phyloP scores from a whole-genome alignment of 1,284 basidiomycete genomes.

The Microstroma glucosiphilum region DNA sequence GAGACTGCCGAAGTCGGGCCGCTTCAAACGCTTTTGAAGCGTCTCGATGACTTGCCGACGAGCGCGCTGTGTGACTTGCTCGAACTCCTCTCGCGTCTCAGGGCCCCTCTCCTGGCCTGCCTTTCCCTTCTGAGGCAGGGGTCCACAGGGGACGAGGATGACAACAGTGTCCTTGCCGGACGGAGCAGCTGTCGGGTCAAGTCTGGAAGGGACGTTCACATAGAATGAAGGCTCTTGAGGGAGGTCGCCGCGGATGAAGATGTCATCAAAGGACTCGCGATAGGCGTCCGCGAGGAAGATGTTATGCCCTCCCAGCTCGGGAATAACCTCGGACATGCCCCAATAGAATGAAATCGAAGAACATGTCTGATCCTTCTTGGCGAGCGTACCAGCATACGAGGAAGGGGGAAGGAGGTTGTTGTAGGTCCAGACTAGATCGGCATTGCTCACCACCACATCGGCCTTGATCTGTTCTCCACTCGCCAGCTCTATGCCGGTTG shows the following conservation, averaged over 20 bases:
- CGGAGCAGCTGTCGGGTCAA: slow-evolving; percentile 51
- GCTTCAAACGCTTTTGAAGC: slow-evolving; percentile 37
- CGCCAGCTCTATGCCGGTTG: slow-evolving; percentile 53
- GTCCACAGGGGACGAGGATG: slow-evolving; percentile 52
- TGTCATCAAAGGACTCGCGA: slow-evolving; percentile 56
- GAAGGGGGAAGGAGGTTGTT: slow-evolving; percentile 52
- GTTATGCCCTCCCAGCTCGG: slow-evolving; percentile 55
- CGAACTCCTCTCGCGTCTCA: slow-evolving; percentile 26
- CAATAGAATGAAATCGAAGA: slow-evolving; percentile 58
- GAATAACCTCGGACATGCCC: slow-evolving; percentile 54
- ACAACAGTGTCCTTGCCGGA: slow-evolving; percentile 51
- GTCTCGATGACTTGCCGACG: slow-evolving; percentile 37
- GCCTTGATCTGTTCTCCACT: slow-evolving; percentile 53
- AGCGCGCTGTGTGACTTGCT: slow-evolving; percentile 20
- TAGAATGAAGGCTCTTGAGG: slow-evolving; percentile 58
- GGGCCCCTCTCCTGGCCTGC: slow-evolving; percentile 25
- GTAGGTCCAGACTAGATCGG: slow-evolving; percentile 56
- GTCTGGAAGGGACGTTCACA: slow-evolving; percentile 56
- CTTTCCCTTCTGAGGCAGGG: slow-evolving; percentile 31
- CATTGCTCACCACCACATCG: slow-evolving; percentile 57
- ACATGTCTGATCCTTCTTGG: slow-evolving; percentile 52
- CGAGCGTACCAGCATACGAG: slow-evolving; percentile 41
- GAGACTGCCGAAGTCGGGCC: slow-evolving; percentile 29
- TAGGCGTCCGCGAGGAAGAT: slow-evolving; percentile 53
- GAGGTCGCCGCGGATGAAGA: slow-evolving; percentile 55